Base-by-base conservation (phyloP, 2,329 filamentous ascomycete species). In the Xylariaceae sp. region DNA sequence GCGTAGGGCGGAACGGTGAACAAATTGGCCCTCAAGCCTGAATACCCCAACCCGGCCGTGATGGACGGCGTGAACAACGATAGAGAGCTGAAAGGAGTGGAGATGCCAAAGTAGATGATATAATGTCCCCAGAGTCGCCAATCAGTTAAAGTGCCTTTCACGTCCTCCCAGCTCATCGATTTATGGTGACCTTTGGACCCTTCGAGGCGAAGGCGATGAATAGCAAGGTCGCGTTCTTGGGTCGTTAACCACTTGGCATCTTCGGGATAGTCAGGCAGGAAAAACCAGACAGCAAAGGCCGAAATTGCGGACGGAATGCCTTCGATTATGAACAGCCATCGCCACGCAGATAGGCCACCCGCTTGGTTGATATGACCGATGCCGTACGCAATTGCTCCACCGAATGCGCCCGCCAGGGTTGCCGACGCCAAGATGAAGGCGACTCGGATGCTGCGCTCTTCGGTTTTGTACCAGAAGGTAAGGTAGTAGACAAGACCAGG, bases 391-490 rank as follows among this genome's bases (percentile, higher is more conserved):
- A 91, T 79, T 1, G 89, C 77, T 2, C 88, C 88, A 9, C 87
- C 87, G 58, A 84, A 89, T 14, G 87, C 87, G 6, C 88, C 87
- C 0, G 86, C 85, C 1, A 90, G 74, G 0, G 87, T 87, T 1
- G 86, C 83, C 9, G 77, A 82, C 11, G 84, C 82, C 55, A 90
- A 83, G 1, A 90, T 80, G 52, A 88, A 84, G 2, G 85, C 86
- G 3, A 90, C 83, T 5, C 87, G 79, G 16, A 89, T 71, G 17
- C 85, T 86, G 5, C 88, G 78, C 69, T 91, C 87, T n/a, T 82
- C 78, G 56, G 82, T 80, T 42, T 79, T 83, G 67, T 90, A 91
- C 62, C 88, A 90, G 55, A 89, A 82, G 0, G 87, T 90, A 45
- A 90, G 72, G 60, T 89, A 89, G 68, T 83, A 60, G 63, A 78